phyloP scores from a whole-genome alignment of 371 early-diverging fungal genomes.

The Capniomyces stellatus region DNA sequence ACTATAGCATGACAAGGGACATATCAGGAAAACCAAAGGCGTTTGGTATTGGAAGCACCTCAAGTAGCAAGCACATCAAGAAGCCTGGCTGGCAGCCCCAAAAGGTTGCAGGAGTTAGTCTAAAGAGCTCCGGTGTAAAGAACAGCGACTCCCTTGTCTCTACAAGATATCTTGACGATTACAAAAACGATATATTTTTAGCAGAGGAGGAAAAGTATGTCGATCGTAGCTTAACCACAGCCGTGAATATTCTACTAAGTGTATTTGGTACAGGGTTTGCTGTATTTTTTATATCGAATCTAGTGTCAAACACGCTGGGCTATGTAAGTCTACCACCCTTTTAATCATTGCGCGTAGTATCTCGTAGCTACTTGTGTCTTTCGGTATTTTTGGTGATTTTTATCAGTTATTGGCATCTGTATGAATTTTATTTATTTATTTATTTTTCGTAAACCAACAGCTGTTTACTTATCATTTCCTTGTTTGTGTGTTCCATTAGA shows the following conservation, averaged over 20 bases:
- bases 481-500: neutral
- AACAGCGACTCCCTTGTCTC: neutral
- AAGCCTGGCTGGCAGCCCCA: neutral
- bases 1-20: neutral
- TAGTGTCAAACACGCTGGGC: conserved; percentile 15
- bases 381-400: too few species aligned
- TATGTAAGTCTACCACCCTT: neutral
- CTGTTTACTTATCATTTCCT: neutral
- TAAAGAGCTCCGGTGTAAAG: neutral
- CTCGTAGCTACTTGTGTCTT: neutral
- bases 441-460: neutral
- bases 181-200: too few species aligned
- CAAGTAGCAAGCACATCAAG: neutral
- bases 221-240: conserved; percentile 10
- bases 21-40: neutral
- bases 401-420: too few species aligned
- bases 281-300: conserved; percentile 17
- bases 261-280: conserved; percentile 24
- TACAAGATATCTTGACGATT: neutral
- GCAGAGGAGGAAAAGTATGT: conserved; percentile 10
- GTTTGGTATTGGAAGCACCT: neutral
- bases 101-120: neutral
- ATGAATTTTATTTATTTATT: neutral
- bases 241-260: conserved; percentile 23
- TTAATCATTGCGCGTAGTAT: neutral